These are phyloP conservation scores for Pleurotus tuber-regium DNA, from an alignment of 768 basidiomycete genomes.

Conservation along the genomic window DNA sequence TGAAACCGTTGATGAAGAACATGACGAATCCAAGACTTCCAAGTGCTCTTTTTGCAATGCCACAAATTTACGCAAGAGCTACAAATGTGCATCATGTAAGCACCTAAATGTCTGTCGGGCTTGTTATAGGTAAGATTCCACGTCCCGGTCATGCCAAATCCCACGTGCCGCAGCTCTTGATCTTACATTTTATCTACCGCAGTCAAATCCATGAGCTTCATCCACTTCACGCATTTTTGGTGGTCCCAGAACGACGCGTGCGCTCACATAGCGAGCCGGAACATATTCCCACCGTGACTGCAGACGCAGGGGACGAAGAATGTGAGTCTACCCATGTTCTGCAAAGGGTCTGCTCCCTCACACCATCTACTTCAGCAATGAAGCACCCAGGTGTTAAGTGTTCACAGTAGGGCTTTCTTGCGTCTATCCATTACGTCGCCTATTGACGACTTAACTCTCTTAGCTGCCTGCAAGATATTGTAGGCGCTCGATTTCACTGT, in stretches of 20 bases:
- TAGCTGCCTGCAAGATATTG: conserved; percentile 86
- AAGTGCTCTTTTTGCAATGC: conserved; percentile 83
- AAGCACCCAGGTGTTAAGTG: conserved; percentile 83
- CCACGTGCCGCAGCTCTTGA: conserved; percentile 5
- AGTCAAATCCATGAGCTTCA: conserved; percentile 93
- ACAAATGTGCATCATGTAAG: conserved; percentile 81
- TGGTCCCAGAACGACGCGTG: conserved; percentile 62
- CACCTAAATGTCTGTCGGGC: conserved; percentile 80
- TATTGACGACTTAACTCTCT: conserved; percentile 5
- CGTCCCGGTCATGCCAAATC: background rate
- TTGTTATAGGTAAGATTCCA: conserved; percentile 65
- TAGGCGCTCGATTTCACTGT: conserved; percentile 92
- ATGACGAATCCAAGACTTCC: conserved; percentile 65
- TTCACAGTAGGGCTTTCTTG: conserved; percentile 60
- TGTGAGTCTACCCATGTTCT: conserved; percentile 39
- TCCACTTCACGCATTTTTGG: conserved; percentile 83
- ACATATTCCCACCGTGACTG: conserved; percentile 23
- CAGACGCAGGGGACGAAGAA: conserved; percentile 52
- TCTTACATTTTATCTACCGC: conserved; percentile 9
- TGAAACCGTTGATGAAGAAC: conserved; percentile 32
- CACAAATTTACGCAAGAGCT: conserved; percentile 59
- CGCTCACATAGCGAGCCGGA: conserved; percentile 41
- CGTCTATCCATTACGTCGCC: background rate
- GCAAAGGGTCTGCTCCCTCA: conserved; percentile 8
- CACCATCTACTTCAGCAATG: conserved; percentile 45